phyloP scores from a whole-genome alignment of 305 asterid species.

The Solanum hybrid region DNA sequence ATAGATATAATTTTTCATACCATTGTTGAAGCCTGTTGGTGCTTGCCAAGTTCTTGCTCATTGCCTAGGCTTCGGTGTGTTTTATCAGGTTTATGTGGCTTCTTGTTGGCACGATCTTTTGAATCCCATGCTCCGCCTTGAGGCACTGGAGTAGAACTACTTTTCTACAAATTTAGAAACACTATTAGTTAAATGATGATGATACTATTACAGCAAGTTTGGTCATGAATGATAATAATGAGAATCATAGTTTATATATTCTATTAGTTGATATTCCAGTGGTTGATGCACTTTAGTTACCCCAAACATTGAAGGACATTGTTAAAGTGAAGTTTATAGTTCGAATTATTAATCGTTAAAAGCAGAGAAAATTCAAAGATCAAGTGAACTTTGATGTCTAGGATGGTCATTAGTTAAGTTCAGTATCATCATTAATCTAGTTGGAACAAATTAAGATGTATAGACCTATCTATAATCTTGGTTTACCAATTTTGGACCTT shows the following conservation, averaged over 20 bases:
- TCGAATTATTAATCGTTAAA: neutral
- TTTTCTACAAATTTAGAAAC: neutral
- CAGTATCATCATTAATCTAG: neutral
- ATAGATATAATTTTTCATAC: neutral
- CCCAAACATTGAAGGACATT: neutral
- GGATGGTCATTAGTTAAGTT: neutral
- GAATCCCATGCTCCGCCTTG: constrained; percentile 51
- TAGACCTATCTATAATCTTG: neutral
- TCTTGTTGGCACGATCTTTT: constrained; percentile 37
- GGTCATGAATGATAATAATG: neutral
- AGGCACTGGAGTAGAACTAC: constrained; percentile 24
- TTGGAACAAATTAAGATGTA: neutral
- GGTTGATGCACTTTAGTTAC: neutral
- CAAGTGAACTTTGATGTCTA: too few species aligned
- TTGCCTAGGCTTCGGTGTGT: constrained; percentile 4
- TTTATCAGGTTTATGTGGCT: constrained; percentile 20
- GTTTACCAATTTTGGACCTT: neutral
- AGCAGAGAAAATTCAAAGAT: too few species aligned
- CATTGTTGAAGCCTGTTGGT: neutral
- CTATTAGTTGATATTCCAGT: neutral
- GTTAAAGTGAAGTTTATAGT: neutral
- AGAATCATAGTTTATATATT: neutral
- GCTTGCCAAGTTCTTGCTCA: constrained; percentile 3
- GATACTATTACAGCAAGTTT: neutral
- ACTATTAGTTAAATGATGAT: neutral